phyloP scores from a whole-genome alignment of 1,284 basidiomycete genomes.

The Filobasidium uniguttulatum region DNA sequence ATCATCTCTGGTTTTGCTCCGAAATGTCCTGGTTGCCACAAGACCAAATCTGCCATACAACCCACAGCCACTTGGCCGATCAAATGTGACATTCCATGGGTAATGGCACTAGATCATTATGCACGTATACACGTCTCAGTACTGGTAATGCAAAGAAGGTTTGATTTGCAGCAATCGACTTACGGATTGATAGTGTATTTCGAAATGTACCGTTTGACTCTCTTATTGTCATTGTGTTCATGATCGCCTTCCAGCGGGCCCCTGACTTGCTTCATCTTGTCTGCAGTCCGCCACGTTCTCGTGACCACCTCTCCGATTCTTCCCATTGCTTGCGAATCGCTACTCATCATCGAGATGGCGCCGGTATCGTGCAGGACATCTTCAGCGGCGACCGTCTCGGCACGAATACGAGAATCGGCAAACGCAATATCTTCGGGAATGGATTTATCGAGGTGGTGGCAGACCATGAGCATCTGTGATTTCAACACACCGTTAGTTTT shows the following conservation, averaged over 20 bases:
- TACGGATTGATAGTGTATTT: conserved; percentile 98
- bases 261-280: conserved; percentile 72
- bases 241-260: conserved; percentile 63
- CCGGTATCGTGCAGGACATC: conserved; percentile 90
- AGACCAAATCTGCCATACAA: conserved; percentile 78
- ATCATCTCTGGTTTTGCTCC: conserved; percentile 84
- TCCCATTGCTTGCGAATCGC: conserved; percentile 96
- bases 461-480: conserved; percentile 86
- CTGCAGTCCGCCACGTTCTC: conserved; percentile 91
- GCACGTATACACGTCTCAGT: not conserved
- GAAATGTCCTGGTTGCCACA: conserved; percentile 90
- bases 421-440: conserved; percentile 91
- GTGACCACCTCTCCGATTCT: conserved; percentile 87
- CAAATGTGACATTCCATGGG: conserved; percentile 78
- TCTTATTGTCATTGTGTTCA: conserved; percentile 62
- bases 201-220: conserved; percentile 92
- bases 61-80: conserved; percentile 75
- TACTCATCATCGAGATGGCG: conserved; percentile 91
- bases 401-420: conserved; percentile 92
- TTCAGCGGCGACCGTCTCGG: conserved; percentile 93
- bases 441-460: conserved; percentile 76
- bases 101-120: conserved; percentile 54
- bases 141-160: not conserved
- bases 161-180: conserved; percentile 32
- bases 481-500: not conserved